phyloP scores from a whole-genome alignment of 805 yeast genomes.

The Schwanniomyces yamadae region DNA sequence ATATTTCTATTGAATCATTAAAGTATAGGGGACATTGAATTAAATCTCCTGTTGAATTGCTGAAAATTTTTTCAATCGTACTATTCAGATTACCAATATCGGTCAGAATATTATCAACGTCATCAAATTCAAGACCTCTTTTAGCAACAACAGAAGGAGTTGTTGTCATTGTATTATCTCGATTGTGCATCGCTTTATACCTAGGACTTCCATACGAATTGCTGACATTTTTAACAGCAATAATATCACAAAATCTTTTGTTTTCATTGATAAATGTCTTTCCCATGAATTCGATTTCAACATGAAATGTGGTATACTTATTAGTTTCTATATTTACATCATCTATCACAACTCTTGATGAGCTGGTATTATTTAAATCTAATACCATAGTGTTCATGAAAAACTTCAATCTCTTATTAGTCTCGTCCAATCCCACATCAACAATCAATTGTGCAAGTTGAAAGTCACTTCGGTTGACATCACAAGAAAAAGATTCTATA shows the following conservation, averaged over 20 bases:
- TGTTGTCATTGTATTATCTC: neutral
- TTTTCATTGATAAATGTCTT: constrained; percentile 39
- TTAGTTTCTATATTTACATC: constrained; percentile 49
- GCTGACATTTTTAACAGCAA: constrained; percentile 37
- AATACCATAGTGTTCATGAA: constrained; percentile 33
- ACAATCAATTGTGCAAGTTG: constrained; percentile 26
- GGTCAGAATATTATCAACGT: constrained; percentile 1
- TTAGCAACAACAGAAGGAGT: neutral
- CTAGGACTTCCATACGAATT: constrained; percentile 26
- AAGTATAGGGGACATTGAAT: constrained; percentile 37
- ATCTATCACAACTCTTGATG: constrained; percentile 22
- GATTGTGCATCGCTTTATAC: constrained; percentile 7
- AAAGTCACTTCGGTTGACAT: constrained; percentile 5
- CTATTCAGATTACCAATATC: constrained; percentile 9
- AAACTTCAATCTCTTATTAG: constrained; percentile 28
- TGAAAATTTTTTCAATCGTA: constrained; percentile 19
- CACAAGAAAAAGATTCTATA: constrained; percentile 20
- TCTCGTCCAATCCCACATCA: constrained; percentile 36
- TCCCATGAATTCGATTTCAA: constrained; percentile 44
- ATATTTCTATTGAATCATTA: constrained; percentile 35
- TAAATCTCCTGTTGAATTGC: constrained; percentile 25
- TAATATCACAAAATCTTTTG: constrained; percentile 42
- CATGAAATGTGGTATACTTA: constrained; percentile 49
- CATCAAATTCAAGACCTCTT: neutral
- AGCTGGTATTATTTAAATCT: constrained; percentile 4